Evolutionary conservation across 768 basidiomycete genomes (phyloP).

Genomic region (Cyclocybe aegerita): DNA sequence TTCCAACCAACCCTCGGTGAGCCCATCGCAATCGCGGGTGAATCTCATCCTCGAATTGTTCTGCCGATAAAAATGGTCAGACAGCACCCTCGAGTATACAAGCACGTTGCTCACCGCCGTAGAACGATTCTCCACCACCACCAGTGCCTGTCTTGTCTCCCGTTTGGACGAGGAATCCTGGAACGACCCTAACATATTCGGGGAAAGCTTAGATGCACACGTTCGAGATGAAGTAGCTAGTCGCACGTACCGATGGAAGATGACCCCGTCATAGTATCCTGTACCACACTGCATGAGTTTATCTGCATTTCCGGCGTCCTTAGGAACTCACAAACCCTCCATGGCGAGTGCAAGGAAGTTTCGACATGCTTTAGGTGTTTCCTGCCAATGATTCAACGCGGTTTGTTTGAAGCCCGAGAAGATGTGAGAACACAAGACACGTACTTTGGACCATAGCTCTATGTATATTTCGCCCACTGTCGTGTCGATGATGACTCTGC

Average conservation of each 20-base stretch:
- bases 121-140: slow-evolving; percentile 91
- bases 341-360: slow-evolving; percentile 88
- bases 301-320: slow-evolving; percentile 1
- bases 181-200: slow-evolving; percentile 60
- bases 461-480: slow-evolving; percentile 88
- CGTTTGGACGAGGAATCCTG: slow-evolving; percentile 91
- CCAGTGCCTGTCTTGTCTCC: slow-evolving; percentile 94
- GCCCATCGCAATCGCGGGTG: slow-evolving; percentile 88
- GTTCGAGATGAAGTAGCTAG: background rate
- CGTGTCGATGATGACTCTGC: slow-evolving; percentile 85
- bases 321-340: slow-evolving; percentile 65
- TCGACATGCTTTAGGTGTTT: slow-evolving; percentile 92
- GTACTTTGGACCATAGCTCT: slow-evolving; percentile 89
- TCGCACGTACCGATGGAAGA: slow-evolving; percentile 77
- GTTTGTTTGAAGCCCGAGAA: too few relatives aligned
- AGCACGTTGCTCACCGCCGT: slow-evolving; percentile 58
- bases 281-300: background rate
- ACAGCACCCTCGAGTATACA: background rate
- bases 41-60: slow-evolving; percentile 93
- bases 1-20: slow-evolving; percentile 89
- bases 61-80: slow-evolving; percentile 33
- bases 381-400: too few relatives aligned
- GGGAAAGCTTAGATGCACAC: background rate
- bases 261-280: slow-evolving; percentile 97
- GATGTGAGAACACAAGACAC: too few relatives aligned